Base-by-base conservation (phyloP, 2,329 filamentous ascomycete genomes). In the Ophiostoma angusticollis region DNA sequence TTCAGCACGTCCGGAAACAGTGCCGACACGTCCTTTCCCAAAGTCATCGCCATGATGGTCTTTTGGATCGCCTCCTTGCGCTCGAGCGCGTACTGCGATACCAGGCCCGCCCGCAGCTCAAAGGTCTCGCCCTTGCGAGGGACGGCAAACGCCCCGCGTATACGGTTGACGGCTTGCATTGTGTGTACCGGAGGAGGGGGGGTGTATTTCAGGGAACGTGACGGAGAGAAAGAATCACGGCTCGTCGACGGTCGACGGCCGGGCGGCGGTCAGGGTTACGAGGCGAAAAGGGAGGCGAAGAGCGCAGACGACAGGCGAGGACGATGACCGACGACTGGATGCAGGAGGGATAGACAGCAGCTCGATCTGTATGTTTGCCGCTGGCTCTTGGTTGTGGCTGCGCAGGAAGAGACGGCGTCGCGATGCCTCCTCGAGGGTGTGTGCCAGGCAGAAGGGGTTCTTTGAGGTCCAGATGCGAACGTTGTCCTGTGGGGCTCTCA, bases 11-110 rank as follows among this genome's bases (percentile, higher is more conserved):
- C 91, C 2, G 91, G 91, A 58, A 98, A 98, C 47, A 98, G 68
- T 41, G 87, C 84, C 39, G 91, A 98, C 44, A 98, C 91, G 64
- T 98, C 91, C 63, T 98, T 98, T 60, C 91, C 91, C 52, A 98
- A 62, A 1, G 91, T 98, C 91, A 98, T 98, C 58, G 91, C 87
- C 87, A 96, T 96, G 65, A 98, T 98, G 48, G 91, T 98, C 72
- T 94, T 96, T 59, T 98, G 91, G 52, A 98, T 98, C 18, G 91
- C 84, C 68, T 98, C 91, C 63, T 98, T 98, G 55, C 86, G 80
- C 74, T 98, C 91, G 65, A 93, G 95, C 44, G 91, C 91, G 80
- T 96, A 98, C 67, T 98, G 91, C 48, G 91, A 98, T 47, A 93
- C 91, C 59, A 98, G 69, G 28, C 91, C 91, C 47, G 89, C 85